Base-by-base conservation (phyloP, 495 filamentous ascomycete genomes). In the Daldinia concentrica region DNA sequence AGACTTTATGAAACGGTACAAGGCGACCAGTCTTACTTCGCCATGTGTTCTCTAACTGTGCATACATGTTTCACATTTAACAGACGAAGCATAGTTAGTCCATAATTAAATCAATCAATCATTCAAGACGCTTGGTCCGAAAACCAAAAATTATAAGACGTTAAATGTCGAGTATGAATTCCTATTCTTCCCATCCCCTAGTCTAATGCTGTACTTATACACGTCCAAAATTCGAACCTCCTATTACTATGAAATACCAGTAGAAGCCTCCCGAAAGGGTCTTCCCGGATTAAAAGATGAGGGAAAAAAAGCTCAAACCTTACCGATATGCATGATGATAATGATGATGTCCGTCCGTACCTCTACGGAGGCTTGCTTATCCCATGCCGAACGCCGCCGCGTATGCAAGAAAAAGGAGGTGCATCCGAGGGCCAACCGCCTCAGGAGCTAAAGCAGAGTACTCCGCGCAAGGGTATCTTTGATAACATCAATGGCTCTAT, bases 401-500 rank as follows among this genome's bases (percentile, higher is more conserved):
- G 61, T 61, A 73, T 69, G 70, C 70, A 69, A 63, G 39, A 48
- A 58, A 60, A 57, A 58, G 50, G 27, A 50, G 51, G 37, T 14
- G 50, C 32, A 43, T 43, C 15, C 34, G 41, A 37, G 19, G 52
- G 41, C 26, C 48, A 17, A 34, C 60, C 8, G 14, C 65, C 57
- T 54, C 60, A 30, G 29, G 29, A 62, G 50, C 32, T 34, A 72
- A 71, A 72, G 37, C 69, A 68, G 70, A 62, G 45, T 34, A 62
- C 43, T 65, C 71, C 65, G 52, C 71, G 56, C 51, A 29, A 59
- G 71, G 71, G 71, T 73, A 73, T 73, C 71, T 73, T 73, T 62
- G 71, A 62, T 60, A 69, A 69, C 61, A 69, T 58, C 62, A 69
- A 69, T 69, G 62, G 66, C 71, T 73, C 65, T 73, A 69, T 69